Percentiles rank a stretch among this genome's conserved stretches.
Conservation (phyloP, 73 alveolate species). For the Paramecium tetraurelia region DNA sequence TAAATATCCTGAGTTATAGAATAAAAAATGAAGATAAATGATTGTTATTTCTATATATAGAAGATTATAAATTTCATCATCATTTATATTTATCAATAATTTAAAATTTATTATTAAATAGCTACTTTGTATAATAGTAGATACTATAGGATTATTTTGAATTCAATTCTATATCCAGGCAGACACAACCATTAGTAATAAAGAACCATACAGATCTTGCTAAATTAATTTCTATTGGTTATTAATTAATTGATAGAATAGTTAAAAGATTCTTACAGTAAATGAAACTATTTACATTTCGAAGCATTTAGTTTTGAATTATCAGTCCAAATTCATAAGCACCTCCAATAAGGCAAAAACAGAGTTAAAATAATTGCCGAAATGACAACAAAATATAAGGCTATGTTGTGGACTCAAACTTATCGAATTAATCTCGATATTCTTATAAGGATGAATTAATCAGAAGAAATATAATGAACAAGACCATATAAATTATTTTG, state of each 20-base stretch:
- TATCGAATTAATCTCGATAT: background rate
- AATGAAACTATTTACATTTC: background rate
- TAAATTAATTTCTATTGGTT: background rate
- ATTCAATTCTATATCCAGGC: slow-evolving; percentile 13
- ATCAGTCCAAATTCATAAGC: background rate
- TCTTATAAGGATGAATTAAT: background rate
- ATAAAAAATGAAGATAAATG: background rate
- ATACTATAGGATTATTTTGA: background rate
- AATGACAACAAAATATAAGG: background rate
- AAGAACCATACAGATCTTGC: background rate
- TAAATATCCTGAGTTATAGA: background rate
- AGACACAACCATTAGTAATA: background rate
- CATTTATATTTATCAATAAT: no score
- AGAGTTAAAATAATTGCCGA: background rate
- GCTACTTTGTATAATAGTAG: background rate
- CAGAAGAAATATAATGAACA: background rate
- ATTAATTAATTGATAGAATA: background rate
- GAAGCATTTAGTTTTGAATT: background rate
- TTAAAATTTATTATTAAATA: background rate
- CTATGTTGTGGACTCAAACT: background rate
- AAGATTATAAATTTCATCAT: background rate
- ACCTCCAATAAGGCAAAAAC: background rate
- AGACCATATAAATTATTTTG: background rate
- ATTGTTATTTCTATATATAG: background rate
- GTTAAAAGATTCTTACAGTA: background rate